These are phyloP conservation scores for Austroboletus eburneus DNA, from an alignment of 768 basidiomycete genomes.

Conservation along the genomic window DNA sequence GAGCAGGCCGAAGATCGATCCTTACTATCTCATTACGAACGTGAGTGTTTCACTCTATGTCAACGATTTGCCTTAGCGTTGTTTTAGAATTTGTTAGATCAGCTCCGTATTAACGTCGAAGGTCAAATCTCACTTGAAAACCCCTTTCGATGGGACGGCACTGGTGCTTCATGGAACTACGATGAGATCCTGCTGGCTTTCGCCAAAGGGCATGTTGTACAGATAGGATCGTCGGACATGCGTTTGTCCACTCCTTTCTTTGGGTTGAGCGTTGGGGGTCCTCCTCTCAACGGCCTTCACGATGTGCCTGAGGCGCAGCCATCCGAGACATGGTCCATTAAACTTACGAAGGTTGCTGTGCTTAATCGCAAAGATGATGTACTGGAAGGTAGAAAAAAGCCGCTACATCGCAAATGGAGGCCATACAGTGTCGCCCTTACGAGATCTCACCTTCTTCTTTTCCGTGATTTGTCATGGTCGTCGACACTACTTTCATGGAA, in stretches of 20 bases:
- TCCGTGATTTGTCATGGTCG: constrained; percentile 67
- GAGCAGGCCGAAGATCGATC: constrained; percentile 74
- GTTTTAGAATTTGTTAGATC: constrained; percentile 57
- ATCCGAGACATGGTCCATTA: constrained; percentile 46
- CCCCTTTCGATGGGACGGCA: constrained; percentile 68
- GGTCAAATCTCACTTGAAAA: constrained; percentile 52
- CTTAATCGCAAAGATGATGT: constrained; percentile 81
- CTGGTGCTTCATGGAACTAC: constrained; percentile 62
- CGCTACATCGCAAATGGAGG: constrained; percentile 82
- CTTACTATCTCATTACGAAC: constrained; percentile 85
- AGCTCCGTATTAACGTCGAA: constrained; percentile 65
- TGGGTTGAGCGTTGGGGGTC: constrained; percentile 35
- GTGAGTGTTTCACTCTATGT: constrained; percentile 37
- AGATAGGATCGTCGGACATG: constrained; percentile 45
- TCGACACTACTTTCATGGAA: constrained; percentile 42
- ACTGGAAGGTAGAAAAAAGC: constrained; percentile 70
- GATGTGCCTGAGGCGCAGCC: constrained; percentile 20
- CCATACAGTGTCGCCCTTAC: constrained; percentile 82
- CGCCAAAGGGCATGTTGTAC: constrained; percentile 52
- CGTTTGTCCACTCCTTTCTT: constrained; percentile 42
- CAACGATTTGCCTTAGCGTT: constrained; percentile 6
- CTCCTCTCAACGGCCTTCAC: constrained; percentile 28
- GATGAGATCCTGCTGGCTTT: constrained; percentile 63
- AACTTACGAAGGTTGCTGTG: constrained; percentile 75
- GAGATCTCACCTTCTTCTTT: constrained; percentile 87